Conservation (phyloP, 2,329 filamentous ascomycete species). For the Zasmidium angulare region DNA sequence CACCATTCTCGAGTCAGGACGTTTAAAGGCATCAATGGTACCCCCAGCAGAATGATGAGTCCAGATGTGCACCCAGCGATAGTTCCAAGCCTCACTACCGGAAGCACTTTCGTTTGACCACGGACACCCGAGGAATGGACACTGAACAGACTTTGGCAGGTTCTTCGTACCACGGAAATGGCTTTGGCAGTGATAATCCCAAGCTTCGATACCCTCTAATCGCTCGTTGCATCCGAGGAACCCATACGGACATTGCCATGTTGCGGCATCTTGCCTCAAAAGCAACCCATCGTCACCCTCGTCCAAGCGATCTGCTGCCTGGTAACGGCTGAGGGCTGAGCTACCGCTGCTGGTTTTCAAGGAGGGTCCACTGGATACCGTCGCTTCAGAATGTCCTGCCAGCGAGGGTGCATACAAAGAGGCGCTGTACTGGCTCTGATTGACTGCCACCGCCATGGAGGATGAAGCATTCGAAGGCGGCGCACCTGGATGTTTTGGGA, state of each 20-base stretch:
- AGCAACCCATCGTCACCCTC: slow-evolving; percentile 1
- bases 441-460: slow-evolving; percentile 6
- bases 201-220: slow-evolving; percentile 9
- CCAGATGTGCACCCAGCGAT: slow-evolving; percentile 18
- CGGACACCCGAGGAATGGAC: slow-evolving; percentile 19
- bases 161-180: slow-evolving; percentile 14
- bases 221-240: slow-evolving; percentile 19
- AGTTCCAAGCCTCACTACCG: slow-evolving; percentile 19
- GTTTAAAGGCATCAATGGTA: not conserved
- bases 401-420: slow-evolving; percentile 11
- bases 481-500: not conserved
- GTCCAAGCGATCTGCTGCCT: not conserved
- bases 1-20: slow-evolving; percentile 10
- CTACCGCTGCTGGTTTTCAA: not conserved
- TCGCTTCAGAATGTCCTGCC: not conserved
- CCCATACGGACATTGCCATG: slow-evolving; percentile 19
- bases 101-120: slow-evolving; percentile 4
- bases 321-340: not conserved
- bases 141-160: slow-evolving; percentile 15
- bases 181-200: slow-evolving; percentile 19
- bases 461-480: slow-evolving; percentile 8
- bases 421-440: not conserved
- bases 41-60: slow-evolving; percentile 4
- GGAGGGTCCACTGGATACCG: not conserved
- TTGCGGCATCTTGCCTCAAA: not conserved